phyloP scores from a whole-genome alignment of 2,329 filamentous ascomycete genomes.

The Rhytidhysteron rufulum region DNA sequence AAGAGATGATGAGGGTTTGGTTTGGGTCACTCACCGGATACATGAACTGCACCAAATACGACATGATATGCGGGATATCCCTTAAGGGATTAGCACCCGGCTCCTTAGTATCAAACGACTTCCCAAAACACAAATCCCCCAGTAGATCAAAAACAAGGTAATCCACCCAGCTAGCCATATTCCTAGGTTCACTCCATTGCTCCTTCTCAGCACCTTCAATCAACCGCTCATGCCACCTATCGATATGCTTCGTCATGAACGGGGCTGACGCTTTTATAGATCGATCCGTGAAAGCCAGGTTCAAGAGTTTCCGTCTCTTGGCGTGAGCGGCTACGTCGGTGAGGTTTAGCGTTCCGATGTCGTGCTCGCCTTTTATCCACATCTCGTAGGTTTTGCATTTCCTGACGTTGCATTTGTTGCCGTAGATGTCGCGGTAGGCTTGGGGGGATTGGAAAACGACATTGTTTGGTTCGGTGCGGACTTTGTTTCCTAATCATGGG shows the following conservation, averaged over 20 bases:
- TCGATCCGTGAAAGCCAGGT: slow-evolving; percentile 12
- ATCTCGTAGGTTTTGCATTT: slow-evolving; percentile 11
- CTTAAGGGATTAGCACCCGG: slow-evolving; percentile 10
- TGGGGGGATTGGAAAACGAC: no score
- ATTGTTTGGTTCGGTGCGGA: slow-evolving; percentile 6
- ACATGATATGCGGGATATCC: slow-evolving; percentile 8
- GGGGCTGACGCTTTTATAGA: no score
- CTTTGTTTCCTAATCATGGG: no score
- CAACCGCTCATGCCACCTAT: slow-evolving; percentile 11
- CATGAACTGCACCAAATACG: slow-evolving; percentile 5
- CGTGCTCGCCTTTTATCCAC: slow-evolving; percentile 6
- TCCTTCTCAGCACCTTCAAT: no score
- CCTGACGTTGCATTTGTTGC: slow-evolving; percentile 5
- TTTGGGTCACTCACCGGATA: slow-evolving; percentile 5
- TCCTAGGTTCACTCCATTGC: slow-evolving; percentile 9
- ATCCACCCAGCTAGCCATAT: slow-evolving; percentile 11
- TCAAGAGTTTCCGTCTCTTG: slow-evolving; percentile 9
- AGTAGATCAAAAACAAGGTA: slow-evolving; percentile 44
- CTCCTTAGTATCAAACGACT: slow-evolving; percentile 29
- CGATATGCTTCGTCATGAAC: slow-evolving; percentile 9
- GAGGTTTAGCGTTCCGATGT: slow-evolving; percentile 5
- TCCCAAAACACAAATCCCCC: slow-evolving; percentile 36
- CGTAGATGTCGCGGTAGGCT: slow-evolving; percentile 8
- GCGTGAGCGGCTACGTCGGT: no score
- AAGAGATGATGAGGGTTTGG: neutral